phyloP scores from a whole-genome alignment of 176 grass and related monocot species.

The Oryza meyeriana region DNA sequence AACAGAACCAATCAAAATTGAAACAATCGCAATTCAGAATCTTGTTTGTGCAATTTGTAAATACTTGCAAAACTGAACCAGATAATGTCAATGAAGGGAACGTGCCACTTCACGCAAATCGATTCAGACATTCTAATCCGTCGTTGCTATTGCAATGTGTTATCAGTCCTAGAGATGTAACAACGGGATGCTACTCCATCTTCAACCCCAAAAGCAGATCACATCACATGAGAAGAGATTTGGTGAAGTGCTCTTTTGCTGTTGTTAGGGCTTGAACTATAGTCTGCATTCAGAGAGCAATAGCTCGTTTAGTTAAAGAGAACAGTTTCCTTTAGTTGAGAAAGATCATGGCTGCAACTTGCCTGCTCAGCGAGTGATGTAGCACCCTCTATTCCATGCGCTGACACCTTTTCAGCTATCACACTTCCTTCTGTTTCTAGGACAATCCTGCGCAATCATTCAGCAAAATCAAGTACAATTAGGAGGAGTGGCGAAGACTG shows the following conservation, averaged over 20 bases:
- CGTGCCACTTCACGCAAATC: slow-evolving; percentile 21
- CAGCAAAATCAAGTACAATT: background rate
- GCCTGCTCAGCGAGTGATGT: slow-evolving; percentile 92
- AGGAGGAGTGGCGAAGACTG: no score
- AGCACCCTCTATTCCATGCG: slow-evolving; percentile 56
- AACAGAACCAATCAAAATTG: slow-evolving; percentile 9
- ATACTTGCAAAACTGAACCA: slow-evolving; percentile 21
- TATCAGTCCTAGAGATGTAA: background rate
- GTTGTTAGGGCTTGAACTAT: slow-evolving; percentile 80
- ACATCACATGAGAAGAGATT: slow-evolving; percentile 92
- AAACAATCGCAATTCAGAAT: background rate
- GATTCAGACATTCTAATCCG: slow-evolving; percentile 3
- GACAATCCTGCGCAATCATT: slow-evolving; percentile 61
- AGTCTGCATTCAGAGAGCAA: slow-evolving; percentile 53
- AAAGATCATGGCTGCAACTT: slow-evolving; percentile 5
- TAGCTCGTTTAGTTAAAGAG: slow-evolving; percentile 6
- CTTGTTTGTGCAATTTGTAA: slow-evolving; percentile 4
- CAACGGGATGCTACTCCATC: background rate
- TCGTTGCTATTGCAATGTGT: slow-evolving; percentile 9
- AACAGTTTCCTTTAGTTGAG: background rate
- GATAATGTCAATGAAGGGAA: background rate
- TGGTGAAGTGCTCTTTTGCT: slow-evolving; percentile 86
- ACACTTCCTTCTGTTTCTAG: slow-evolving; percentile 83
- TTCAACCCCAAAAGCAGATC: background rate
- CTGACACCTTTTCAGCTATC: slow-evolving; percentile 74